Percentiles rank a stretch among this genome's conserved stretches.
Conservation (phyloP, 768 basidiomycete genomes). For the Boletus rubescentipes region DNA sequence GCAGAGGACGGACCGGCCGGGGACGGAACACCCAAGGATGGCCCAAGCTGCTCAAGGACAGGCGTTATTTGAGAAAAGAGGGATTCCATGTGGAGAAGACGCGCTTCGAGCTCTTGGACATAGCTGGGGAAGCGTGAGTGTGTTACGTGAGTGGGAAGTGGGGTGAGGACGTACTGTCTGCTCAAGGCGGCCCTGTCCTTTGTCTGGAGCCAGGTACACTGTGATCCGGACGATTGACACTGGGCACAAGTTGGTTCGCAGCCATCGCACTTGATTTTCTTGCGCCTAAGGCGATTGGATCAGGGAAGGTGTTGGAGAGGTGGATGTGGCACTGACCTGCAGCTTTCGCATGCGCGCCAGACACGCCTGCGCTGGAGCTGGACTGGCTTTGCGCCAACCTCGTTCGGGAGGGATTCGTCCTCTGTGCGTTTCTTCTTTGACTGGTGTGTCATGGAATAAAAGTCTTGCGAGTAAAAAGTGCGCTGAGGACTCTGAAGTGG, state of each 20-base stretch:
- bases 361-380: constrained; percentile 78
- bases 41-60: constrained; percentile 69
- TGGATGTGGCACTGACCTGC: constrained; percentile 55
- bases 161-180: constrained; percentile 64
- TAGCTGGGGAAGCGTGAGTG: constrained; percentile 51
- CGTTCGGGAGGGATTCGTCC: constrained; percentile 49
- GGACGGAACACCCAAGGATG: constrained; percentile 46
- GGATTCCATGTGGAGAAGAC: constrained; percentile 84
- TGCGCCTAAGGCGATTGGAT: constrained; percentile 52
- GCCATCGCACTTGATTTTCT: constrained; percentile 94
- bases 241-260: constrained; percentile 84
- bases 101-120: constrained; percentile 88
- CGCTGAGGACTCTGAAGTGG: constrained; percentile 20
- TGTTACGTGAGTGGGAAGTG: constrained; percentile 4
- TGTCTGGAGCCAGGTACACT: constrained; percentile 88
- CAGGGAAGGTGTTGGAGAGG: constrained; percentile 13
- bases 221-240: constrained; percentile 68
- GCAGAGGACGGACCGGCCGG: constrained; percentile 32
- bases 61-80: constrained; percentile 83
- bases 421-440: constrained; percentile 78
- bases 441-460: constrained; percentile 49
- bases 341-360: constrained; percentile 89
- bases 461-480: constrained; percentile 42
- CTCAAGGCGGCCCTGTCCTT: constrained; percentile 89
- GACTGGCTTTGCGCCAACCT: constrained; percentile 65